Evolutionary conservation across 164 flowering plant species (phyloP).

Genomic region (Berberis vulgaris): DNA sequence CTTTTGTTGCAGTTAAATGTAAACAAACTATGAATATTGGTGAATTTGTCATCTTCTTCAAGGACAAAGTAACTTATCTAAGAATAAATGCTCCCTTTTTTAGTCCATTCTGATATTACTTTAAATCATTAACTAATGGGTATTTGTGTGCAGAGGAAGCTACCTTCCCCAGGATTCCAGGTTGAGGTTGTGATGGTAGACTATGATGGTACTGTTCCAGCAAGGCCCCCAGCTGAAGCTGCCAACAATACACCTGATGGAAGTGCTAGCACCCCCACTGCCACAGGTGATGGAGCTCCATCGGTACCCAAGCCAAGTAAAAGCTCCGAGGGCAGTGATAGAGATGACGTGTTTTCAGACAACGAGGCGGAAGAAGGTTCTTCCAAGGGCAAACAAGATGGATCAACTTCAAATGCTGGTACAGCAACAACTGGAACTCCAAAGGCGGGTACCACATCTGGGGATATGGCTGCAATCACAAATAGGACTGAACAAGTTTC

Average conservation of each 20-base stretch:
- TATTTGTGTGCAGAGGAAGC: conserved; percentile 64
- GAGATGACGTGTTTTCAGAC: conserved; percentile 91
- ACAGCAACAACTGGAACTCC: conserved; percentile 16
- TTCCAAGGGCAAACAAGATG: conserved; percentile 31
- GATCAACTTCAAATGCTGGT: conserved; percentile 22
- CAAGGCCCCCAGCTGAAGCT: conserved; percentile 26
- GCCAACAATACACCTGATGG: conserved; percentile 32
- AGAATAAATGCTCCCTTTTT: neutral
- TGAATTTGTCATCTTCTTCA: conserved; percentile 1
- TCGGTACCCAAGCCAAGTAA: conserved; percentile 22
- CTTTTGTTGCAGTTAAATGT: neutral
- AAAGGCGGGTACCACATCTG: conserved; percentile 18
- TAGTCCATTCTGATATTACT: neutral
- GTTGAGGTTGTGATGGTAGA: conserved; percentile 88
- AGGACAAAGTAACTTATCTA: neutral
- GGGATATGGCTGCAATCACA: conserved; percentile 32
- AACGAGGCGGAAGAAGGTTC: conserved; percentile 54
- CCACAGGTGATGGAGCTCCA: conserved; percentile 19
- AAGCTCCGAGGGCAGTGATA: conserved; percentile 37
- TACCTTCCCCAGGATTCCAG: conserved; percentile 96
- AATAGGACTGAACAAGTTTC: conserved; percentile 42
- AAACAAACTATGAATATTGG: neutral
- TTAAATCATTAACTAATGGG: neutral
- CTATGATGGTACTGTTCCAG: conserved; percentile 36
- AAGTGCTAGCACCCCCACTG: conserved; percentile 26